These are phyloP conservation scores for Casuarina cunninghamiana DNA, from an alignment of 306 rosid species.

Conservation along the genomic window DNA sequence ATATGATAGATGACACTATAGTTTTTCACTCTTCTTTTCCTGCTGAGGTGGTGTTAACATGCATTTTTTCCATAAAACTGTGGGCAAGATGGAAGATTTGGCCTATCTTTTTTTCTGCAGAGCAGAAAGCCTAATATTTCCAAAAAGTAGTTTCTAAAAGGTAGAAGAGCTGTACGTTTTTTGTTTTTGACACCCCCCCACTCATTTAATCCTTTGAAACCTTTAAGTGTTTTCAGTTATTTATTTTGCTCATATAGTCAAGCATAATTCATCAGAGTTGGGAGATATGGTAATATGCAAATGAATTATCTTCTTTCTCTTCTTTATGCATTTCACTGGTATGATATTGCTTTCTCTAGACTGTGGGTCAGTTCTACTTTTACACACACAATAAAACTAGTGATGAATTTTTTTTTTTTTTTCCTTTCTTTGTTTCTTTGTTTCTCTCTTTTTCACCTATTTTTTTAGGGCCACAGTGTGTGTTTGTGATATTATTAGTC, in stretches of 20 bases:
- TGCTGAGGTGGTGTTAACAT: neutral
- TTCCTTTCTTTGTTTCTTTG: neutral
- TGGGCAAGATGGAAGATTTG: neutral
- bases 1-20: neutral
- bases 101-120: neutral
- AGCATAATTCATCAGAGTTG: neutral
- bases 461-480: neutral
- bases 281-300: neutral
- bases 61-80: neutral
- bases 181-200: neutral
- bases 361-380: neutral
- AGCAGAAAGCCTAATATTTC: neutral
- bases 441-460: neutral
- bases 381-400: neutral
- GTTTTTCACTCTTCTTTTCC: neutral
- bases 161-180: neutral
- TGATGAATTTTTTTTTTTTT: too few species aligned
- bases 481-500: too few species aligned
- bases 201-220: neutral
- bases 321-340: neutral
- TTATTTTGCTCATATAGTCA: neutral
- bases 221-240: too few species aligned
- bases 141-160: neutral
- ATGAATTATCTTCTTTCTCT: neutral
- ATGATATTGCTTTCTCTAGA: neutral